Evolutionary conservation across 805 yeast genomes (phyloP), one percentile per base, ranked within the genome.

Genomic region (Starmerella apis): DNA sequence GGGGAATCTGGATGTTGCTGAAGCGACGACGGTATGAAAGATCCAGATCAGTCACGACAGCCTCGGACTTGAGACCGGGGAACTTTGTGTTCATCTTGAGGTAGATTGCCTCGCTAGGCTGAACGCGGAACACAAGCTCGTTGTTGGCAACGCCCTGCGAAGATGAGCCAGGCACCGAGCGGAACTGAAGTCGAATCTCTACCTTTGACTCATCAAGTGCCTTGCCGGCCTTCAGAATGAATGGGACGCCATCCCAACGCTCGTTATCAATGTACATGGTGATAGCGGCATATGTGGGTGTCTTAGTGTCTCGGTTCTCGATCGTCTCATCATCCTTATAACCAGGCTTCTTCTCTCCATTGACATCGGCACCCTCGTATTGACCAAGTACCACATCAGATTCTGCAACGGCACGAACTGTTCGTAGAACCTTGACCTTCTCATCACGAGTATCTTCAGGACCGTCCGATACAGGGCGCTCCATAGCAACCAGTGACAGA

Each of bases 181-280:
- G 86, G 71, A 83, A 90, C 73, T 92, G 97, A 54, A 92, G 72
- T 67, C 97, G 78, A 56, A 92, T 82, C 72, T 92, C 98, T 45
- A 92, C 98, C 74, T 87, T 87, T 52, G 90, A 83, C 63, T 82
- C 88, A 66, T 90, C 86, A 53, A 92, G 72, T n/a, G 97, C 96
- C 71, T 92, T 92, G 63, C 98, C 98, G 14, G 97, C 98, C 71
- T 95, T 79, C 73, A 92, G 73, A 47, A 92, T 81, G 63, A 92
- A 79, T 49, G 98, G 98, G 41, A 92, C 97, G 62, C 97, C 97
- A 56, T 84, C 92, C 98, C 98, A 92, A 65, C 96, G 80, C 69
- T 92, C 97, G 68, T 88, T 92, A 62, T 80, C 74, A 66, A 92
- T 84, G 57, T 80, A 71, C 54, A 90, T 64, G 20, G 81, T 77